phyloP scores from a whole-genome alignment of 352 stramenopile species.

The Albugo laibachii region DNA sequence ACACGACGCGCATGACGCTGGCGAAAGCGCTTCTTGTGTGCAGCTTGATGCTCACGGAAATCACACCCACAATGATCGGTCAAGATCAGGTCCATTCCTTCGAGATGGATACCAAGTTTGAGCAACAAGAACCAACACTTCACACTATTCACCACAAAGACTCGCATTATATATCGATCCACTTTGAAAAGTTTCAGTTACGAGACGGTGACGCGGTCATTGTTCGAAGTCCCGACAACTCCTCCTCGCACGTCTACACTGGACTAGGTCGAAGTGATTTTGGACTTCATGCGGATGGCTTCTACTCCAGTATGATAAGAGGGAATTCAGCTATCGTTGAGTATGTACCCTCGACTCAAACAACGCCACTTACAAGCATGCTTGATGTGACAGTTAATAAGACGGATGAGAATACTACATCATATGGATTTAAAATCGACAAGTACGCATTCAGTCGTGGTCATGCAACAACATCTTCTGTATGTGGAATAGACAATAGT shows the following conservation, averaged over 20 bases:
- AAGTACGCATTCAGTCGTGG: slow-evolving; percentile 13
- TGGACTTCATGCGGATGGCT: slow-evolving; percentile 10
- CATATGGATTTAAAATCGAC: slow-evolving; percentile 15
- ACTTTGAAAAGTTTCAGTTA: slow-evolving; percentile 20
- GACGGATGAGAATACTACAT: too few species aligned
- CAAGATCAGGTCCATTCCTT: slow-evolving; percentile 8
- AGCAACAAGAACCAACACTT: slow-evolving; percentile 6
- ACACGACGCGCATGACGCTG: too few species aligned
- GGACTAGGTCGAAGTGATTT: slow-evolving; percentile 12
- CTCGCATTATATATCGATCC: slow-evolving; percentile 19
- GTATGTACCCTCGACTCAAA: slow-evolving; percentile 9
- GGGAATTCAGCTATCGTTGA: slow-evolving; percentile 10
- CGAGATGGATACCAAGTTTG: slow-evolving; percentile 10
- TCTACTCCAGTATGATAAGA: slow-evolving; percentile 14
- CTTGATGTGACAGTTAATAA: not conserved
- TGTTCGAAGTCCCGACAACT: slow-evolving; percentile 8
- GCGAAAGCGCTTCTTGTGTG: not conserved
- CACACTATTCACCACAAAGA: slow-evolving; percentile 4
- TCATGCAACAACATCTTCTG: slow-evolving; percentile 2
- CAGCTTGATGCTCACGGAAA: not conserved
- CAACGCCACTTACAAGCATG: not conserved
- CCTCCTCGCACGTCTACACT: slow-evolving; percentile 11
- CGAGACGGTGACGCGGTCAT: slow-evolving; percentile 12
- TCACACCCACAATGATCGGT: slow-evolving; percentile 9
- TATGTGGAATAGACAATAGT: slow-evolving; percentile 18